Evolutionary conservation across 2,329 filamentous ascomycete species (phyloP), one percentile per base, ranked within the genome.

Genomic region (Neurospora sp.): DNA sequence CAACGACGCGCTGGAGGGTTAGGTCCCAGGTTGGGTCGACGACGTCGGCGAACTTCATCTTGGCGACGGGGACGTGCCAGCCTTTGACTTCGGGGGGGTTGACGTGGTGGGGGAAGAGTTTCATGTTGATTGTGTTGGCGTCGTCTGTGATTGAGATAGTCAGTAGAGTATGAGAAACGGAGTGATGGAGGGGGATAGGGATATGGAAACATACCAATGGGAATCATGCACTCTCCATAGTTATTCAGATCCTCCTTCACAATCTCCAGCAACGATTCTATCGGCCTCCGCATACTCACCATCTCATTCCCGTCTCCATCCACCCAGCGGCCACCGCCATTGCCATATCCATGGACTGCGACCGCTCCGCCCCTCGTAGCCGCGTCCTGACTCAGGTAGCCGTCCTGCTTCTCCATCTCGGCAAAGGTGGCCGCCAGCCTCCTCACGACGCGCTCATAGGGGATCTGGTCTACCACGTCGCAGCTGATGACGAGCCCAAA

Each of bases 161-260:
- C 37, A 36, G 28, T 17, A 62, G 33, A 66, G 36, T 66, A 36
- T 38, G 43, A 11, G 66, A n/a, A 69, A 41, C 43, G 33, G 33
- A 28, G 43, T 37, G 5, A 23, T 15, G 36, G 68, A 52, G 33
- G 12, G 66, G 43, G 33, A 39, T 23, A 36, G 23, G n/a, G 33
- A 36, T 12, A 72, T 43, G 39, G 19, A 52, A 17, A 83, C 87
- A 73, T 82, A 94, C 92, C 92, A 73, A 97, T 95, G 0, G 94
- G 94, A 76, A 97, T 97, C 94, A 97, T 97, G 84, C 94, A 97
- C 82, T 99, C 96, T 77, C 92, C 94, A 77, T 97, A 99, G 76
- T 96, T 96, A 78, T 98, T 97, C 74, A 99, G 78, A 78, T 99
- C 94, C 81, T 97, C 89, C 77, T 89, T 89, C 70, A 91, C 85